Evolutionary conservation across 768 basidiomycete genomes (phyloP), one percentile per base, ranked within the genome.

Genomic region (Amanita pallidorosea): DNA sequence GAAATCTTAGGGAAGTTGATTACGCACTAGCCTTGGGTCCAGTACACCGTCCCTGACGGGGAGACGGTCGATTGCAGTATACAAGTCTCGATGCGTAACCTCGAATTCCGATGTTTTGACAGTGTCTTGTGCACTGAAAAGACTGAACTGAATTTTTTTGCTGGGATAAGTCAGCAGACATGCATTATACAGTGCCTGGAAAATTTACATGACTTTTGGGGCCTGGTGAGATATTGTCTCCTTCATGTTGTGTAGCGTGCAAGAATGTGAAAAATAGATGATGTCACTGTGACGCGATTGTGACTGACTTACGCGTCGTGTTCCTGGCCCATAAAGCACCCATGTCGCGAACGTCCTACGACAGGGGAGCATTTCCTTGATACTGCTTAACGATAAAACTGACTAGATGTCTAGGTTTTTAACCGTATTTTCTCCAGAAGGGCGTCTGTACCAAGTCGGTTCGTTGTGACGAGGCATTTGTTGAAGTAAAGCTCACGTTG

Each of bases 381-480:
- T 23, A 31, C 11, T 11, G 44, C 47, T 41, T 15, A 5, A 35
- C 2, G 17, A 2, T 38, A 7, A 25, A 4, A 8, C 41, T 31
- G 45, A 12, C 9, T n/a, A 45, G 20, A 25, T n/a, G 7, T 27
- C 41, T 5, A 86, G 90, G 76, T 97, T 90, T 68, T 81, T 98
- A 41, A 97, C 95, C 23, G 89, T 97, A 57, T 96, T 96, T 74
- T 96, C 91, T 2, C 93, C 93, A 2, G 92, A 99, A 71, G 96
- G 96, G 36, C 81, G 95, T 51, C 71, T 99, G 53, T 99, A 98
- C 65, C 96, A 99, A 93, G 95, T 98, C 64, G 96, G 92, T 89
- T 60, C 59, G 87, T 73, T 25, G 15, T 43, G 44, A 53, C 51
- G 34, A 27, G 22, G 45, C 41, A 42, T 47, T 40, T 47, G 36